Base-by-base conservation (phyloP, 495 filamentous ascomycete species). In the Penicillium diatomitis region DNA sequence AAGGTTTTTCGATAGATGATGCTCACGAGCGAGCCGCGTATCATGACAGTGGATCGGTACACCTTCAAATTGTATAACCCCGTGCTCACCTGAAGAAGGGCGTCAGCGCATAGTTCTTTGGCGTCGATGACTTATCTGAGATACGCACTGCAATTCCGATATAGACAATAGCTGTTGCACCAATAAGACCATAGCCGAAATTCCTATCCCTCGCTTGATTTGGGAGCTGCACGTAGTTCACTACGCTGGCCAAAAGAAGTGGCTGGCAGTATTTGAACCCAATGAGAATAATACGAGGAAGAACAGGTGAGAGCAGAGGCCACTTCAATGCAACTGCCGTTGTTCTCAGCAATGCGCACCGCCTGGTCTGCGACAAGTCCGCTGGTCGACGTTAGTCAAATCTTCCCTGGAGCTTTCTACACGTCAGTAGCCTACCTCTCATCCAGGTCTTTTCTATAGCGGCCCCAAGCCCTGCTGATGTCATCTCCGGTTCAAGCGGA, bases 171-270 rank as follows among this genome's bases (percentile, higher is more conserved):
- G 68, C 61, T 41, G 71, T 75, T 0, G 79, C 80, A 30, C 71
- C 79, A 51, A 83, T 77, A 46, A 82, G 62, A 10, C 79, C 80
- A 53, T 80, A 79, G 5, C 79, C 72, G 34, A 66, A 49, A 47
- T 78, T 71, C 7, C n/a, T 43, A 2, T 2, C 10, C 7, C 6
- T 6, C 34, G 6, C 34, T 7, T 36, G 7, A 6, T 36, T 1
- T 2, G 34, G 10, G 10, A 36, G 34, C 20, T 20, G 20, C 20
- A 20, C 20, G 34, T 36, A 36, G 34, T 36, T 10, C 7, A 36
- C 7, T 6, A 36, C 7, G 7, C 34, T 10, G 7, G 6, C 34
- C 7, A 36, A 7, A 2, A 36, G 10, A 36, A 36, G 34, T 10
- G 34, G 34, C 34, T 36, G 34, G 10, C 7, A 6, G 10, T 7